Conservation (phyloP, 208 protist genomes). For the Acanthamoeba quina region DNA sequence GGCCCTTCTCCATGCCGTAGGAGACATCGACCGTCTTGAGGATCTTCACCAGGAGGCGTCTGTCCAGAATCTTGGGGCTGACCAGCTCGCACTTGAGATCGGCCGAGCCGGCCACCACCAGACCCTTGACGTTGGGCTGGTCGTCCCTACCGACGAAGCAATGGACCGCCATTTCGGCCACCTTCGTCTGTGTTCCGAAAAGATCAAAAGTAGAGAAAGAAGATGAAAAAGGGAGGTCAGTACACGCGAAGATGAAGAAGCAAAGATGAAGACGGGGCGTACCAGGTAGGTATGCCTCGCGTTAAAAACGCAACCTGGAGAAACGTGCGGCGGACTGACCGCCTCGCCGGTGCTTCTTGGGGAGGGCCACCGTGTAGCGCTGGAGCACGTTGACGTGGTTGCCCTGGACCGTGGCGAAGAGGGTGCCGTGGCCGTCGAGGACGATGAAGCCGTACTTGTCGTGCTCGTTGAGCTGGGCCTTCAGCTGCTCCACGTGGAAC, state of each 20-base stretch:
- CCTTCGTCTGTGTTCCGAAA: background rate
- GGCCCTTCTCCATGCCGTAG: constrained; percentile 65
- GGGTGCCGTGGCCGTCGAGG: constrained; percentile 39
- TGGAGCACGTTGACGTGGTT: constrained; percentile 28
- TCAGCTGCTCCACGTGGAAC: constrained; percentile 42
- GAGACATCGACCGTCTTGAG: constrained; percentile 47
- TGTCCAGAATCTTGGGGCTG: constrained; percentile 25
- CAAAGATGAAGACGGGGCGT: background rate
- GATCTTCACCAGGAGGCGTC: background rate
- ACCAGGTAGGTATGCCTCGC: constrained; percentile 65
- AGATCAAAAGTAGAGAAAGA: background rate
- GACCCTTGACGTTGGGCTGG: constrained; percentile 57
- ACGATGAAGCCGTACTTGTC: constrained; percentile 71
- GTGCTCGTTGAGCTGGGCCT: constrained; percentile 51
- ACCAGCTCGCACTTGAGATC: constrained; percentile 64
- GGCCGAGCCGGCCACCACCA: constrained; percentile 50
- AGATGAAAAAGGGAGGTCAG: background rate
- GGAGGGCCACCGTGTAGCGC: constrained; percentile 37
- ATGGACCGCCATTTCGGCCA: constrained; percentile 60
- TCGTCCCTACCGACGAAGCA: constrained; percentile 28
- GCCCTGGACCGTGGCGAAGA: constrained; percentile 62
- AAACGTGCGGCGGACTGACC: constrained; percentile 65
- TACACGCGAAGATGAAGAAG: background rate
- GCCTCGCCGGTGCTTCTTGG: constrained; percentile 60
- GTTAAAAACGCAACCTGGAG: constrained; percentile 74